Percentiles rank a stretch among this genome's conserved stretches.
Evolutionary conservation across 2,329 filamentous ascomycete species (phyloP).

Genomic region (Microcyclospora pomicola): DNA sequence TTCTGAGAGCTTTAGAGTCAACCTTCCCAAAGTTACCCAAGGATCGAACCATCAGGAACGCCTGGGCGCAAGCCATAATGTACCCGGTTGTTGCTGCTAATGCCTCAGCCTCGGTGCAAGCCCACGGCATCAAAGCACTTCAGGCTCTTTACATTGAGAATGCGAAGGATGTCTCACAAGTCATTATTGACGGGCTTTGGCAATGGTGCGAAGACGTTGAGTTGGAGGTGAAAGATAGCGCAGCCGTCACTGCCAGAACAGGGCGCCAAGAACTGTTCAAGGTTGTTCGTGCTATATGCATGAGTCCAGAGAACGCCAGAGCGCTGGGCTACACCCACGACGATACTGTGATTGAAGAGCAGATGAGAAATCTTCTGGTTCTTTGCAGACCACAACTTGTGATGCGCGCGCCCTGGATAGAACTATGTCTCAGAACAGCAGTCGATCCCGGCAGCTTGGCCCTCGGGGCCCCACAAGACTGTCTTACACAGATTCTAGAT

Average conservation of each 20-base stretch:
- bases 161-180: constrained; percentile 44
- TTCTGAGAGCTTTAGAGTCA: constrained; percentile 54
- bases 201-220: constrained; percentile 58
- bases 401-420: constrained; percentile 73
- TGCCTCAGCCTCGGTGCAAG: not conserved
- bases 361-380: constrained; percentile 65
- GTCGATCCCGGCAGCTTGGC: constrained; percentile 73
- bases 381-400: constrained; percentile 67
- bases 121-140: constrained; percentile 42
- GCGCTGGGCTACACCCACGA: constrained; percentile 32
- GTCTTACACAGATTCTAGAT: constrained; percentile 53
- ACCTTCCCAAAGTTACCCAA: constrained; percentile 43
- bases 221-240: constrained; percentile 62
- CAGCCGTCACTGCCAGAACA: constrained; percentile 51
- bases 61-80: constrained; percentile 76
- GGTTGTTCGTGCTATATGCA: constrained; percentile 49
- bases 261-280: constrained; percentile 50
- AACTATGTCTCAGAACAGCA: constrained; percentile 63
- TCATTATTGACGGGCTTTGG: constrained; percentile 60
- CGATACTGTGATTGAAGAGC: constrained; percentile 43
- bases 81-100: constrained; percentile 53
- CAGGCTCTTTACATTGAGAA: constrained; percentile 50
- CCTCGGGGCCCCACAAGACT: constrained; percentile 44
- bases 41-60: constrained; percentile 16
- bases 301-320: constrained; percentile 38